These are phyloP conservation scores for Xylaria polymorpha DNA, from an alignment of 2,329 filamentous ascomycete genomes.

Conservation along the genomic window DNA sequence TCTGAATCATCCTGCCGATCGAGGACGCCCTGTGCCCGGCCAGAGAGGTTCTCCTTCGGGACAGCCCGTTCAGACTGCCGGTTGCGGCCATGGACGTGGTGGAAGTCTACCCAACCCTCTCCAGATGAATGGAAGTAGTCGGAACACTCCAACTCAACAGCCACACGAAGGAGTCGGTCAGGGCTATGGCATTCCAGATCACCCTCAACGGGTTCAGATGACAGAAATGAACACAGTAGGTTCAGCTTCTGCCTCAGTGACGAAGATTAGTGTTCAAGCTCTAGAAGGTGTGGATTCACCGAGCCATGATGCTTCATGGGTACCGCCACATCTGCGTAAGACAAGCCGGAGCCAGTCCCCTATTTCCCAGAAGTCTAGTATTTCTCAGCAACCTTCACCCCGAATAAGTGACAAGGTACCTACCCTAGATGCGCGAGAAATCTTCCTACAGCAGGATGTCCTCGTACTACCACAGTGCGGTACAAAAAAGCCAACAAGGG, in stretches of 20 bases:
- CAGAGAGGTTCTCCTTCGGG: not conserved
- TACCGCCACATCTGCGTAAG: slow-evolving; percentile 23
- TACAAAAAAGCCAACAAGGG: not conserved
- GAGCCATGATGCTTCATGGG: slow-evolving; percentile 2
- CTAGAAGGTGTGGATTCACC: not conserved
- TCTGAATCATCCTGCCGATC: not conserved
- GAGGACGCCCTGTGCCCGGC: not conserved
- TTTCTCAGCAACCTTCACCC: not conserved
- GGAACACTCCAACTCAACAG: not conserved
- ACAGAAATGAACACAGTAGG: not conserved
- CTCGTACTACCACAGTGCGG: slow-evolving; percentile 16
- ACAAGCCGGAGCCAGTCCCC: not conserved
- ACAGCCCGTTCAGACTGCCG: not conserved
- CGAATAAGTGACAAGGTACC: not conserved
- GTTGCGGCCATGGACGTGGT: not conserved
- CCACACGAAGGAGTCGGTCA: not conserved
- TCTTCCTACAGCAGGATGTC: slow-evolving; percentile 24
- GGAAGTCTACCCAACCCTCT: not conserved
- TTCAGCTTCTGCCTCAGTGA: not conserved
- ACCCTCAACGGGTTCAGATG: not conserved
- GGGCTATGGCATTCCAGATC: not conserved
- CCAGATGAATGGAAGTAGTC: not conserved
- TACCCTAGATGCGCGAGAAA: not conserved
- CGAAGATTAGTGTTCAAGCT: not conserved
- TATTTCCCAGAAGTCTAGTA: not conserved